Evolutionary conservation across 257 asterid species (phyloP).

Genomic region (Solanum dulcamara): DNA sequence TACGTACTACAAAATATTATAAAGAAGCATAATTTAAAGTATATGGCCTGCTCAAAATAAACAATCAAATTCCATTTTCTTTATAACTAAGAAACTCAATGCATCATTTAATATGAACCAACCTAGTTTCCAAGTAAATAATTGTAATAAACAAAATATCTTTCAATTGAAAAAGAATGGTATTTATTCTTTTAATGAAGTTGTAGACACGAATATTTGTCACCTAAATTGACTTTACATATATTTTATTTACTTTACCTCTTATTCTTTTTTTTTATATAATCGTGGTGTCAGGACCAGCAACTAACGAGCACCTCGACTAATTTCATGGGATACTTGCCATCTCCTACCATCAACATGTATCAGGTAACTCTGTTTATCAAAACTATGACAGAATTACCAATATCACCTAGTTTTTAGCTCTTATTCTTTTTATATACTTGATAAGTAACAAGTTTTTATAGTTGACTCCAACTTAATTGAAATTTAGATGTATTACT

Average conservation of each 20-base stretch:
- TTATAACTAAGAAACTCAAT: not conserved
- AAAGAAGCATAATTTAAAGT: not conserved
- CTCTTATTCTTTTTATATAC: not conserved
- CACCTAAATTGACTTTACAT: not conserved
- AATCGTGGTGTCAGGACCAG: no score
- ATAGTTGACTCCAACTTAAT: not conserved
- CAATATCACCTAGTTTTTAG: not conserved
- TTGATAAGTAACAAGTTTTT: not conserved
- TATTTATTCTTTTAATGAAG: not conserved
- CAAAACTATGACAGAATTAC: not conserved
- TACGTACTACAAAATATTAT: not conserved
- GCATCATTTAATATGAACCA: not conserved
- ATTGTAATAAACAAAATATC: not conserved
- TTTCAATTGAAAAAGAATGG: not conserved
- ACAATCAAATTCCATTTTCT: not conserved
- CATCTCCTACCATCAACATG: not conserved
- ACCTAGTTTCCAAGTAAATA: not conserved
- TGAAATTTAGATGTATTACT: not conserved
- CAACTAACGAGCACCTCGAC: rapidly evolving
- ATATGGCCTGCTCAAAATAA: not conserved
- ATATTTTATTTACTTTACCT: no score
- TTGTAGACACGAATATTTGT: not conserved
- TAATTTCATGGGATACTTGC: not conserved
- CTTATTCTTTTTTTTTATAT: no score
- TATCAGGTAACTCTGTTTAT: no score